Base-by-base conservation (phyloP, 768 basidiomycete species). In the Xerocomus brunneocitrinus region DNA sequence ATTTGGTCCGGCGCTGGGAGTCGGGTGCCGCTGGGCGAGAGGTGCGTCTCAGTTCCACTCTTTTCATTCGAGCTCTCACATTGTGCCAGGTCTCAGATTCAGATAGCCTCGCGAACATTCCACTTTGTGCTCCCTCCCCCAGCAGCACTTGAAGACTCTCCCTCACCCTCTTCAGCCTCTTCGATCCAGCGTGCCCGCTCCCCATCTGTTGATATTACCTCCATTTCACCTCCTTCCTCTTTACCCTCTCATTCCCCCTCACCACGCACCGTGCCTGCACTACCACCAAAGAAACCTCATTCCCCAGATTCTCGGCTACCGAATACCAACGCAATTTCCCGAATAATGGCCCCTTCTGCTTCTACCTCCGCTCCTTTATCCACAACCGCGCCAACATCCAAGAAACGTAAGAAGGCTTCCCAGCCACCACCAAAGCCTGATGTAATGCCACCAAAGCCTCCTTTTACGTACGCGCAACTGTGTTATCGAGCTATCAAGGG, bases 21-120 rank as follows among this genome's bases (percentile, higher is more conserved):
- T 55, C 82, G 85, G 55, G 88, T 93, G n/a, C 81, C 89, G 30
- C 74, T 99, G 22, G 77, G 85, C 35, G 91, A 93, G 68, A 80
- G 91, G 95, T 93, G 54, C 47, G 77, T 70, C 27, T 44, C 31
- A 12, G 34, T 35, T 27, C 41, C 22, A 31, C 28, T 13, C 39
- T 24, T 40, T 5, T 34, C 25, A 35, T 49, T 47, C 28, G 32
- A 39, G 35, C 30, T 44, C 59, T 59, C 41, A 64, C 50, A 52
- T 57, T 61, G 16, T 62, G 25, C 3, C 63, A 94, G 94, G 67
- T 93, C 94, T 51, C 90, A 91, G 73, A 91, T 97, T 55, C 94
- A 98, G 76, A 98, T 99, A 64, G 91, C 95, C 22, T 94, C 95
- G 28, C 87, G 95, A 54, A 93, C 91, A 25, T 99, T 99, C 72